These are phyloP conservation scores for Pharus latifolius DNA, from an alignment of 176 grass and related monocot genomes.

Conservation along the genomic window DNA sequence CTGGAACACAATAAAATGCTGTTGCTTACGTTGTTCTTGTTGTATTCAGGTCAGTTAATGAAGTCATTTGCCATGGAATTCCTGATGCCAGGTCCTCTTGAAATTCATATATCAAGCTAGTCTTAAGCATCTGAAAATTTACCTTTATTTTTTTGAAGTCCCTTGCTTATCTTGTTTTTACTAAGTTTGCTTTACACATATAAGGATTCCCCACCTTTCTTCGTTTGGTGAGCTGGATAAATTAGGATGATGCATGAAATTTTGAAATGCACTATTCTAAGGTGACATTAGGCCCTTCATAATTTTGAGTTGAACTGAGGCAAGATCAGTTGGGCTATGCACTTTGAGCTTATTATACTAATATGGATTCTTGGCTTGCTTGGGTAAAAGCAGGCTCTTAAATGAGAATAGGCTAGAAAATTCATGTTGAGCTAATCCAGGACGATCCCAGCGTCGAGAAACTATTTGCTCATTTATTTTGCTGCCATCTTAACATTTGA, in stretches of 20 bases:
- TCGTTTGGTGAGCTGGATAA: not conserved
- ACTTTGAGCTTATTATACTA: not conserved
- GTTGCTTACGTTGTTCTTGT: constrained; percentile 1
- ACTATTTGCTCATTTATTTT: no score
- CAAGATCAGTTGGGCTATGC: not conserved
- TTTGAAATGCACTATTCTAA: not conserved
- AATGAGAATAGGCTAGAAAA: not conserved
- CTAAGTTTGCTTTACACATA: not conserved
- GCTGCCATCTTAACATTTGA: no score
- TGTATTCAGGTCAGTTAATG: constrained; percentile 83
- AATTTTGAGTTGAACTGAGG: not conserved
- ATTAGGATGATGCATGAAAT: not conserved
- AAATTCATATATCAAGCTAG: constrained; percentile 4
- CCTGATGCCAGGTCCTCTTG: constrained; percentile 79
- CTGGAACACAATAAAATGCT: not conserved
- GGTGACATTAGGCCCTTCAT: not conserved
- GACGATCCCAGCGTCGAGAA: no score
- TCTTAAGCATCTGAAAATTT: not conserved
- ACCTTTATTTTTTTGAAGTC: not conserved
- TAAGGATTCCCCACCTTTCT: not conserved
- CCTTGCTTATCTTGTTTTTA: constrained; percentile 25
- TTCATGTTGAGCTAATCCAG: not conserved
- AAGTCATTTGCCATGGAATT: constrained; percentile 98
- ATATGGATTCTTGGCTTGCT: not conserved
- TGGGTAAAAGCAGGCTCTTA: not conserved